phyloP scores from a whole-genome alignment of 331 rosid species.

The Pyrus hybrid region DNA sequence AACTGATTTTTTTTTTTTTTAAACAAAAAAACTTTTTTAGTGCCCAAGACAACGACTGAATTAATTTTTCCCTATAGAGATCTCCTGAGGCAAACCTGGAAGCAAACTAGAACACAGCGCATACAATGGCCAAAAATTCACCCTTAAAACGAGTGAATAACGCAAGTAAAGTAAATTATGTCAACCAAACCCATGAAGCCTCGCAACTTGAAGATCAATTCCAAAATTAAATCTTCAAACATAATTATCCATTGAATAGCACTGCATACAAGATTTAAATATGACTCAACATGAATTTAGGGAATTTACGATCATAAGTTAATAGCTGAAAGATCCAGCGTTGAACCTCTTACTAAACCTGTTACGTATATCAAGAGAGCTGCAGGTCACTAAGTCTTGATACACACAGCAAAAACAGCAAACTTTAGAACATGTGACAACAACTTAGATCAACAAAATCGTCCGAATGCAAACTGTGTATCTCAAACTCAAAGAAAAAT shows the following conservation, averaged over 20 bases:
- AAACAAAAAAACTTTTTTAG: too few relatives aligned
- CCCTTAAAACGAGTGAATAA: not conserved
- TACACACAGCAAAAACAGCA: not conserved
- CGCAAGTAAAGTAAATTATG: not conserved
- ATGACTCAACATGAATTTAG: not conserved
- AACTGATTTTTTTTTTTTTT: too few relatives aligned
- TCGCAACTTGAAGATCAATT: not conserved
- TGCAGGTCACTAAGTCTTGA: not conserved
- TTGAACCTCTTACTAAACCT: not conserved
- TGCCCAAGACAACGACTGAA: not conserved
- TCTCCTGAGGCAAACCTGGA: not conserved
- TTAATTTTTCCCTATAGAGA: not conserved
- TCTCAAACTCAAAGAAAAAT: not conserved
- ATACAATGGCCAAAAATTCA: not conserved
- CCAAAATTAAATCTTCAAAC: not conserved
- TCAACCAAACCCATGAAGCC: not conserved
- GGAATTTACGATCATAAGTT: not conserved
- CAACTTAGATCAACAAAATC: not conserved
- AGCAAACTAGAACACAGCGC: not conserved
- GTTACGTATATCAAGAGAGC: not conserved
- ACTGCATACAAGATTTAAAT: too few relatives aligned
- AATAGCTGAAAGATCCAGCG: not conserved
- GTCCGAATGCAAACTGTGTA: not conserved
- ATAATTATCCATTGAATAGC: too few relatives aligned
- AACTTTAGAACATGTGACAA: not conserved